A percentile compares a stretch with the other conserved stretches of the same genome.
Evolutionary conservation across 495 filamentous ascomycete genomes (phyloP).

Genomic region (Jackrogersella minutella): DNA sequence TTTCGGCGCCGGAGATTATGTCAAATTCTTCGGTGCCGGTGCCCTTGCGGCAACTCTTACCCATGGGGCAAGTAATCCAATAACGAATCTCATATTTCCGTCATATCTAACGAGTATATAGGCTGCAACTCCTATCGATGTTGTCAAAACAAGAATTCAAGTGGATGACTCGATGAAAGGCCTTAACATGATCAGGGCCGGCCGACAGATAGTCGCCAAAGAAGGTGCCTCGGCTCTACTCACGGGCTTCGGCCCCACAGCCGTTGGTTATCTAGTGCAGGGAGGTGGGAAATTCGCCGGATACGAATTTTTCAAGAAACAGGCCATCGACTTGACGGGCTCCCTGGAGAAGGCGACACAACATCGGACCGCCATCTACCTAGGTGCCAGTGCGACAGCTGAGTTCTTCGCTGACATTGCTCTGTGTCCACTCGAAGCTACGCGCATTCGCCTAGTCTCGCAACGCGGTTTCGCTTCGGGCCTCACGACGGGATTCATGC

Average conservation of each 20-base stretch:
- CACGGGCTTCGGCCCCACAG: slow-evolving; percentile 77
- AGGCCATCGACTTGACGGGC: slow-evolving; percentile 72
- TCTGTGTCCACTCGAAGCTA: slow-evolving; percentile 79
- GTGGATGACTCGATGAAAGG: slow-evolving; percentile 79
- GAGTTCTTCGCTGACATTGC: slow-evolving; percentile 84
- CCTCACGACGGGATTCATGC: slow-evolving; percentile 70
- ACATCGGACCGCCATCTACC: slow-evolving; percentile 78
- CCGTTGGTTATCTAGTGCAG: slow-evolving; percentile 79
- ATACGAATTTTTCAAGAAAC: slow-evolving; percentile 83
- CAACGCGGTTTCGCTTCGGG: slow-evolving; percentile 74
- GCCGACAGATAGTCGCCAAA: slow-evolving; percentile 70
- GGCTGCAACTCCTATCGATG: slow-evolving; percentile 55
- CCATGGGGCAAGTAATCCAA: slow-evolving; percentile 82
- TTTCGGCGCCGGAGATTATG: slow-evolving; percentile 54
- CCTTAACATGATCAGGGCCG: slow-evolving; percentile 73
- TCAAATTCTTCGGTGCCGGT: slow-evolving; percentile 82
- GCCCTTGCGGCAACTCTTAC: slow-evolving; percentile 86
- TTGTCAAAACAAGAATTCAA: slow-evolving; percentile 80
- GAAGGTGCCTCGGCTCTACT: slow-evolving; percentile 77
- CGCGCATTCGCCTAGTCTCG: slow-evolving; percentile 79
- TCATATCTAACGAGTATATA: slow-evolving; percentile 38
- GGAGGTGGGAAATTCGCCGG: slow-evolving; percentile 82
- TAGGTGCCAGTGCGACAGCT: slow-evolving; percentile 72
- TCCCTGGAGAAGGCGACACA: slow-evolving; percentile 67
- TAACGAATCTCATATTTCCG: slow-evolving; percentile 9